phyloP scores from a whole-genome alignment of 2,329 filamentous ascomycete species.

The Apiospora aurea region DNA sequence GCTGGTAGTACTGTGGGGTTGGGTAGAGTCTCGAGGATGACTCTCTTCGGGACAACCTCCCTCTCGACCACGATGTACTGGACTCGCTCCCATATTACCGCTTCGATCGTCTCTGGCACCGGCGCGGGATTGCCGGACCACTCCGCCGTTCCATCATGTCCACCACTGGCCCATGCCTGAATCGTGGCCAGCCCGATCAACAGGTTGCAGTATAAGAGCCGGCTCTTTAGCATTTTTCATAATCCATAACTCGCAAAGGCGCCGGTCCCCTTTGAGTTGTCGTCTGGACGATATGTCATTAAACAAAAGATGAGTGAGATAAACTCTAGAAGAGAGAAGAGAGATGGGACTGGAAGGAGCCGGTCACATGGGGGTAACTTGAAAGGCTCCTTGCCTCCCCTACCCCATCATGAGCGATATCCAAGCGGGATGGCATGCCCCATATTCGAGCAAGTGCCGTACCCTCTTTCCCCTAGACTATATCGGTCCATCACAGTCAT shows the following conservation, averaged over 20 bases:
- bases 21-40: slow-evolving; percentile 32
- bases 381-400: not conserved
- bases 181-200: slow-evolving; percentile 41
- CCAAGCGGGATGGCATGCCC: not conserved
- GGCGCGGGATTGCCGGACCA: slow-evolving; percentile 9
- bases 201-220: slow-evolving; percentile 40
- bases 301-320: slow-evolving; percentile 31
- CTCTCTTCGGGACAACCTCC: slow-evolving; percentile 26
- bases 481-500: slow-evolving; percentile 11
- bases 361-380: not conserved
- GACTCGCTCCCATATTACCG: slow-evolving; percentile 32
- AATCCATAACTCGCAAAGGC: slow-evolving; percentile 36
- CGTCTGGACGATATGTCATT: slow-evolving; percentile 35
- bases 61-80: slow-evolving; percentile 31
- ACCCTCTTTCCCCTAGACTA: not conserved
- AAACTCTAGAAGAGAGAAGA: slow-evolving; percentile 27
- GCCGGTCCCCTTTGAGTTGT: slow-evolving; percentile 27
- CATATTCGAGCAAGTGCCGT: not conserved
- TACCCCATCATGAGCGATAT: not conserved
- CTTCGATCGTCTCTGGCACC: slow-evolving; percentile 24
- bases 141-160: slow-evolving; percentile 23
- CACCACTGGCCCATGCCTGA: slow-evolving; percentile 35
- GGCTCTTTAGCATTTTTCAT: slow-evolving; percentile 42
- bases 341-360: slow-evolving; percentile 22
- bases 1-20: slow-evolving; percentile 31